phyloP scores from a whole-genome alignment of 805 yeast species.

The Saturnispora besseyi region DNA sequence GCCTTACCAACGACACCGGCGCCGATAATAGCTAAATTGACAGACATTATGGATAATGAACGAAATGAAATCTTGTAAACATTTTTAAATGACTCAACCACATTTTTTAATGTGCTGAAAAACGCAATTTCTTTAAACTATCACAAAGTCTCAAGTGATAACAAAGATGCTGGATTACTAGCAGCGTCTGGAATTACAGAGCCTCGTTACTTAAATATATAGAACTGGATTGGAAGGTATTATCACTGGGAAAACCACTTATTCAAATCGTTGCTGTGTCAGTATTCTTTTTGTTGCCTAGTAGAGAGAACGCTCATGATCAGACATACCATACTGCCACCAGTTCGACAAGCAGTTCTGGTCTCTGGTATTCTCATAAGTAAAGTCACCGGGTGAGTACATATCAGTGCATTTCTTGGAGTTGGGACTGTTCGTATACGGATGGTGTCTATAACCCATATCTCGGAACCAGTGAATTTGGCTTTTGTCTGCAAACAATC shows the following conservation, averaged over 20 bases:
- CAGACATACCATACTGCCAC: constrained; percentile 40
- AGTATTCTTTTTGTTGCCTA: constrained; percentile 6
- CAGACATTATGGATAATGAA: constrained; percentile 33
- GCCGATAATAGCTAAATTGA: constrained; percentile 67
- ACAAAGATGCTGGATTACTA: background rate
- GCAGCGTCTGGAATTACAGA: too few relatives aligned
- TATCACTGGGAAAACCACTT: background rate
- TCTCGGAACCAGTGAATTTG: constrained; percentile 83
- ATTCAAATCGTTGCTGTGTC: background rate
- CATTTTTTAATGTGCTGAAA: background rate
- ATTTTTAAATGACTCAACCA: background rate
- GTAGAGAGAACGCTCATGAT: constrained; percentile 19
- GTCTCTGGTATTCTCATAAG: constrained; percentile 42
- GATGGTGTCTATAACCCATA: constrained; percentile 68
- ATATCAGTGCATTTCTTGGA: constrained; percentile 42
- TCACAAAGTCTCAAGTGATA: background rate
- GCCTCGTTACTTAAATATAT: background rate
- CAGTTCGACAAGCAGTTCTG: constrained; percentile 74
- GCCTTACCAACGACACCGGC: constrained; percentile 96
- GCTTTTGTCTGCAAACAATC: constrained; percentile 58
- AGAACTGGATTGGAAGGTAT: background rate
- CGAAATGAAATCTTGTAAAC: background rate
- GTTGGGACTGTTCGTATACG: constrained; percentile 70
- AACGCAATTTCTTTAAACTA: background rate
- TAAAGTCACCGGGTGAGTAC: constrained; percentile 40